Evolutionary conservation across 176 grass and related monocot species (phyloP).

Genomic region (Miscanthus lutarioriparius): DNA sequence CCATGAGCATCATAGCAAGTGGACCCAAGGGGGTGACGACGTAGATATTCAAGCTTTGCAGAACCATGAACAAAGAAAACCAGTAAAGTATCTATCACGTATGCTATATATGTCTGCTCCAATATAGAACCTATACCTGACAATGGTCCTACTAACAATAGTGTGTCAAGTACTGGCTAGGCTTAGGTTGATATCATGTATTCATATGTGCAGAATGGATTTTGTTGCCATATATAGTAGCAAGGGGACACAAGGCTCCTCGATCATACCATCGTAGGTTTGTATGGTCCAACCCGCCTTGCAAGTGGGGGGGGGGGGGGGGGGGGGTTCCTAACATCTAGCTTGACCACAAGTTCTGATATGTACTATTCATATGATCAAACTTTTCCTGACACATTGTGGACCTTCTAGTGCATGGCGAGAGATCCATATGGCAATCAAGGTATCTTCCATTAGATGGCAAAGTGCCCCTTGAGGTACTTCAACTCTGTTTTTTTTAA

Average conservation of each 20-base stretch:
- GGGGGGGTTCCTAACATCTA: too few species aligned
- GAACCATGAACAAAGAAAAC: not conserved
- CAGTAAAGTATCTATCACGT: not conserved
- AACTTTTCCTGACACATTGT: not conserved
- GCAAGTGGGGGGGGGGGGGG: too few species aligned
- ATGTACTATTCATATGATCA: not conserved
- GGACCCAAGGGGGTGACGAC: not conserved
- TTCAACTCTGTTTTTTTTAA: not conserved
- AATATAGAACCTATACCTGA: not conserved
- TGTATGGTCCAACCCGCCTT: too few species aligned
- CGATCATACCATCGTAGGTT: too few species aligned
- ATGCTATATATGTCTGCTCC: too few species aligned
- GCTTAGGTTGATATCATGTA: not conserved
- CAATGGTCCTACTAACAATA: not conserved
- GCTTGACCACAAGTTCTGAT: too few species aligned
- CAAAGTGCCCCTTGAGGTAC: not conserved
- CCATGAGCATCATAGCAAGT: not conserved
- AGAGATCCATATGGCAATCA: not conserved
- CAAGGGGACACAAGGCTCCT: too few species aligned
- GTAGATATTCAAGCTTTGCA: not conserved
- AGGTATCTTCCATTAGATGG: not conserved
- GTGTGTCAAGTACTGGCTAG: not conserved
- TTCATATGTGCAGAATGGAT: too few species aligned
- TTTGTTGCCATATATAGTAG: too few species aligned
- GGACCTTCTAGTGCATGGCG: not conserved